These are phyloP conservation scores for Pueraria montana DNA, from an alignment of 306 rosid genomes.

Conservation along the genomic window DNA sequence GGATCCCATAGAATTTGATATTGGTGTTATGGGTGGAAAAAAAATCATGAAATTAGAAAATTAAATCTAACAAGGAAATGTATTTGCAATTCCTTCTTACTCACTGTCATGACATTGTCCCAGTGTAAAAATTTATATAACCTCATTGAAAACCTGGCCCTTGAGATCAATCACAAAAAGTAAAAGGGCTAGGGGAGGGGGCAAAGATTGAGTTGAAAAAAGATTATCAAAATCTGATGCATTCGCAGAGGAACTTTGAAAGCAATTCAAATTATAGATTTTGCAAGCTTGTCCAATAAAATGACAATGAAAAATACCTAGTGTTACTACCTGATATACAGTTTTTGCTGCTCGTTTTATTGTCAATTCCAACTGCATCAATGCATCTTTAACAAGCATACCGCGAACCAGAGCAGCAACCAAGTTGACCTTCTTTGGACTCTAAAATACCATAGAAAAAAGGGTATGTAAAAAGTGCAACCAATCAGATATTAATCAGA, in stretches of 20 bases:
- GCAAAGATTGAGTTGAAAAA: neutral
- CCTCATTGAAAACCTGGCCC: slow-evolving; percentile 5
- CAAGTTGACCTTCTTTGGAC: slow-evolving; percentile 96
- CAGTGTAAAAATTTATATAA: slow-evolving; percentile 7
- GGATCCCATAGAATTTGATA: slow-evolving; percentile 9
- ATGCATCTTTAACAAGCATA: slow-evolving; percentile 98
- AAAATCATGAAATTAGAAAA: slow-evolving; percentile 15
- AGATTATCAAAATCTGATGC: neutral
- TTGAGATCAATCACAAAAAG: slow-evolving; percentile 15
- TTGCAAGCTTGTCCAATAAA: slow-evolving; percentile 18
- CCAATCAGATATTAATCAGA: slow-evolving; percentile 28
- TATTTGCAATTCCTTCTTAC: slow-evolving; percentile 2
- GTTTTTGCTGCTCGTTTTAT: slow-evolving; percentile 93
- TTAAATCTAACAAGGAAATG: slow-evolving; percentile 19
- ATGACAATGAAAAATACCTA: slow-evolving; percentile 20
- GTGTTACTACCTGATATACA: slow-evolving; percentile 80
- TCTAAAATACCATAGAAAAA: slow-evolving; percentile 56
- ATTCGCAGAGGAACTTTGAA: neutral
- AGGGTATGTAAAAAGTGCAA: neutral
- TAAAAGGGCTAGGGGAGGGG: neutral
- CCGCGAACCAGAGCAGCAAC: slow-evolving; percentile 96
- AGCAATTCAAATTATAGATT: slow-evolving; percentile 21
- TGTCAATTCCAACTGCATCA: slow-evolving; percentile 88
- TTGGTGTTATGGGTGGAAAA: neutral
- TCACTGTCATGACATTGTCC: slow-evolving; percentile 7